Conservation (phyloP, 2,329 filamentous ascomycete genomes). For the Rhynchosporium secalis region DNA sequence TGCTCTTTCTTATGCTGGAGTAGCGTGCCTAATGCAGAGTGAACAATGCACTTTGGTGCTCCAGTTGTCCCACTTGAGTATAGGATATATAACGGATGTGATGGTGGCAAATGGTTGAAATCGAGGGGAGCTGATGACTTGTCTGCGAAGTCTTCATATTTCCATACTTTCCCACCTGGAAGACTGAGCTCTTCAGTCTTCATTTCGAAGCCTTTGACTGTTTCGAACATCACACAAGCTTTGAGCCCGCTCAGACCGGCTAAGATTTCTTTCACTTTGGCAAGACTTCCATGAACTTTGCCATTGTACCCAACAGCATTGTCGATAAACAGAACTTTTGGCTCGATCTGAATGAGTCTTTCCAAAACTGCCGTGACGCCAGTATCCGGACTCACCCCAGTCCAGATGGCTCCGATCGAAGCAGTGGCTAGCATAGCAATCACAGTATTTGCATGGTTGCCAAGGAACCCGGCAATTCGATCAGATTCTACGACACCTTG, state of each 20-base stretch:
- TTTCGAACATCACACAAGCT: slow-evolving; percentile 73
- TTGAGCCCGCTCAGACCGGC: slow-evolving; percentile 61
- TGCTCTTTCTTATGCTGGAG: slow-evolving; percentile 98
- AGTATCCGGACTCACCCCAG: slow-evolving; percentile 87
- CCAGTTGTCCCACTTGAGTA: slow-evolving; percentile 91
- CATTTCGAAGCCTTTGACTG: slow-evolving; percentile 47
- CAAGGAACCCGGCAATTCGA: slow-evolving; percentile 73
- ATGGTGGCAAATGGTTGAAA: slow-evolving; percentile 78
- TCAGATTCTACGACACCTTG: slow-evolving; percentile 59
- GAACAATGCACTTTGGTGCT: slow-evolving; percentile 89
- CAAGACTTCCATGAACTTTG: slow-evolving; percentile 76
- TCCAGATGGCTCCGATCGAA: slow-evolving; percentile 87
- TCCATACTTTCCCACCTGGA: slow-evolving; percentile 42
- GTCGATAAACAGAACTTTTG: slow-evolving; percentile 81
- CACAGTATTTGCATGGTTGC: slow-evolving; percentile 84
- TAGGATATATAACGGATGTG: slow-evolving; percentile 89
- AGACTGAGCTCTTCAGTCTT: slow-evolving; percentile 26
- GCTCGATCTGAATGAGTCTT: slow-evolving; percentile 80
- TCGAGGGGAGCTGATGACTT: slow-evolving; percentile 44
- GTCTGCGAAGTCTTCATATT: slow-evolving; percentile 46
- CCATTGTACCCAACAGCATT: slow-evolving; percentile 90
- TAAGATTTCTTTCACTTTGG: slow-evolving; percentile 78
- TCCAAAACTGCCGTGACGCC: slow-evolving; percentile 90
- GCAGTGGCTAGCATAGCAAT: slow-evolving; percentile 85
- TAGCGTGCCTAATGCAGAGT: slow-evolving; percentile 85